Percentiles rank a stretch among this genome's conserved stretches.
Evolutionary conservation across 345 rosid genomes (phyloP).

Genomic region (Camelina neglecta): DNA sequence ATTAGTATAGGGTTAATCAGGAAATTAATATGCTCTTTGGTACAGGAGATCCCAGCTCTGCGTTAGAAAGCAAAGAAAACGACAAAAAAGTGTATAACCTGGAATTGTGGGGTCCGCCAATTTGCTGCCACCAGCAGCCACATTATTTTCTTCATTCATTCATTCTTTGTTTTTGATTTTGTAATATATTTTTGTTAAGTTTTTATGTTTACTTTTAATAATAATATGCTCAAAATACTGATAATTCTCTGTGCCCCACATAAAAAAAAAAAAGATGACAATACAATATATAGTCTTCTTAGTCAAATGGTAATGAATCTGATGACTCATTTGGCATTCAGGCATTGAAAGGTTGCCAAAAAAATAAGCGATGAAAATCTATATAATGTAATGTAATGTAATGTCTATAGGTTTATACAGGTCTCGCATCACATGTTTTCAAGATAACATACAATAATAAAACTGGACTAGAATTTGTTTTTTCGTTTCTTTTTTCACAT

Average conservation of each 20-base stretch:
- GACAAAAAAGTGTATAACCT: conserved; percentile 16
- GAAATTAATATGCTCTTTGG: background rate
- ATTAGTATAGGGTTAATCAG: background rate
- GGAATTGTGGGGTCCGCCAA: background rate
- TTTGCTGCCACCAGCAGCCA: conserved; percentile 35
- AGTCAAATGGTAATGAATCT: background rate
- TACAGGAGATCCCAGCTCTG: conserved; percentile 1
- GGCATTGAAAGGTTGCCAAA: too few species aligned
- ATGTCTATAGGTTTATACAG: too few species aligned
- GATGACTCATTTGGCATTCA: conserved; percentile 18
- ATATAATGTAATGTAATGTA: too few species aligned
- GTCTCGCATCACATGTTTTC: too few species aligned
- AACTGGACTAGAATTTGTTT: too few species aligned
- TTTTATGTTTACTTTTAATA: background rate
- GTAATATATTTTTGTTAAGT: background rate
- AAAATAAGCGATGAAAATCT: too few species aligned
- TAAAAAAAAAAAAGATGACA: background rate
- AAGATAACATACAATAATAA: too few species aligned
- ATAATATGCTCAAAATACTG: background rate
- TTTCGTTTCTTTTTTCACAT: too few species aligned
- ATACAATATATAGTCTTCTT: background rate
- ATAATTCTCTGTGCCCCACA: conserved; percentile 13
- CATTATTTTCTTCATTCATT: background rate
- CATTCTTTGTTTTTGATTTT: background rate
- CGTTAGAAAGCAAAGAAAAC: conserved; percentile 7